Percentiles rank a stretch among this genome's conserved stretches.
These are phyloP conservation scores for Berkeleyomyces basicola DNA, from an alignment of 2,329 filamentous ascomycete species.

Conservation along the genomic window DNA sequence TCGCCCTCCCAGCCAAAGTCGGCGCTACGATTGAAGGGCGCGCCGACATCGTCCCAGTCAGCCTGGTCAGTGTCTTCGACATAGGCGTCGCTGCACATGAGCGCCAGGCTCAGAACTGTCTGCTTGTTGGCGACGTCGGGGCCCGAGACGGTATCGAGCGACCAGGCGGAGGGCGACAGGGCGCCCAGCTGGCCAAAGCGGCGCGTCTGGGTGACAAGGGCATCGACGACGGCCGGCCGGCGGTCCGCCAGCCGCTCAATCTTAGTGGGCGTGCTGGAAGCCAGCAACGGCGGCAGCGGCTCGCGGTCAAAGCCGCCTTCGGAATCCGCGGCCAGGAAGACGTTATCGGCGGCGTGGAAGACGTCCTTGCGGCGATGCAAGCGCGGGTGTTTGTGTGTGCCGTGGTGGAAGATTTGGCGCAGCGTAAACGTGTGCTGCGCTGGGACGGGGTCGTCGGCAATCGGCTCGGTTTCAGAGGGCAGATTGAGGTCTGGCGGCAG, in stretches of 20 bases:
- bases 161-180: conserved; percentile 64
- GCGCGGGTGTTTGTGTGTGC: conserved; percentile 58
- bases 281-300: conserved; percentile 36
- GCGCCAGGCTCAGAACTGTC: conserved; percentile 68
- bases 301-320: conserved; percentile 40
- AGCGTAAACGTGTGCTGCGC: conserved; percentile 49
- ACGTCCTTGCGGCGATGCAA: conserved; percentile 68
- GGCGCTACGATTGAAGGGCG: conserved; percentile 65
- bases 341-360: conserved; percentile 29
- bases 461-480: conserved; percentile 25
- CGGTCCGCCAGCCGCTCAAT: conserved; percentile 76
- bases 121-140: conserved; percentile 76
- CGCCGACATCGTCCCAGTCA: conserved; percentile 71
- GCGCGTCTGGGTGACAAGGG: conserved; percentile 57
- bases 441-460: conserved; percentile 22
- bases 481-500: conserved; percentile 26
- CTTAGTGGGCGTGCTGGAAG: conserved; percentile 45
- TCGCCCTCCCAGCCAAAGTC: conserved; percentile 90
- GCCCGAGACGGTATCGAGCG: conserved; percentile 56
- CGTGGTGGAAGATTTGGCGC: conserved; percentile 85
- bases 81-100: conserved; percentile 83
- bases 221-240: conserved; percentile 58
- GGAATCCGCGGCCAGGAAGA: conserved; percentile 46
- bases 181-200: conserved; percentile 49
- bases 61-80: conserved; percentile 52